Evolutionary conservation across 306 rosid species (phyloP), one percentile per base, ranked within the genome.

Genomic region (Prunus kanzakura): DNA sequence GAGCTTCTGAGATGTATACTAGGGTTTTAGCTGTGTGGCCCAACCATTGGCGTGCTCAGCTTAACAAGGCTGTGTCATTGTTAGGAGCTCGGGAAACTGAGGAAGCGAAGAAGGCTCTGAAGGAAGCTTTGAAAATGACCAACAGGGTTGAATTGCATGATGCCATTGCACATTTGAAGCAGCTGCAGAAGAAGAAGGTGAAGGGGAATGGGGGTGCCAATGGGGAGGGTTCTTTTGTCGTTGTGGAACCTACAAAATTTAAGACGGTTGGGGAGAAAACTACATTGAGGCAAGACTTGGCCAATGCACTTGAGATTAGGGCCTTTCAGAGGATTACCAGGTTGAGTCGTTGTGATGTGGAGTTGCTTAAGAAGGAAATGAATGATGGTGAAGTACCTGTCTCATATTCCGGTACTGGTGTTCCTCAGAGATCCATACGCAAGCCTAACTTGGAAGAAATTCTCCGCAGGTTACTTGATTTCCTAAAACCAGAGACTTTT

Each of bases 1-100:
- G 99, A 86, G 98, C 99, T 78, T 92, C 97, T 4, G 99, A 96
- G 88, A 96, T 96, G 99, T 96, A 92, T 71, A 83, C 99, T 10
- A 88, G 97, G 83, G 98, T 96, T 84, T 85, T 96, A 64, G 89
- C 96, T 19, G 98, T 96, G 54, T 89, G 97, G 97, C 99, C 98
- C 0, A 92, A 86, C 86, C 99, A 96, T 86, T 96, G 99, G 99
- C 87, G 99, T 70, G 99, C 99, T 0, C 99, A 96, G 87, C 96
- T 96, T 46, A 96, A 96, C 82, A 96, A 91, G 84, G 99, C 99
- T 4, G 99, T 96, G 77, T 96, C 99, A 1, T 79, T 96, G 83
- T 81, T 96, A 69, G 98, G 99, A 70, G 99, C 98, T 32, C 89
- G 91, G 73, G 99, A 96, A 81, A 83, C 89, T 23, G 98, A 96